phyloP scores from a whole-genome alignment of 495 filamentous ascomycete species.

The Penicillium robsamsonii region DNA sequence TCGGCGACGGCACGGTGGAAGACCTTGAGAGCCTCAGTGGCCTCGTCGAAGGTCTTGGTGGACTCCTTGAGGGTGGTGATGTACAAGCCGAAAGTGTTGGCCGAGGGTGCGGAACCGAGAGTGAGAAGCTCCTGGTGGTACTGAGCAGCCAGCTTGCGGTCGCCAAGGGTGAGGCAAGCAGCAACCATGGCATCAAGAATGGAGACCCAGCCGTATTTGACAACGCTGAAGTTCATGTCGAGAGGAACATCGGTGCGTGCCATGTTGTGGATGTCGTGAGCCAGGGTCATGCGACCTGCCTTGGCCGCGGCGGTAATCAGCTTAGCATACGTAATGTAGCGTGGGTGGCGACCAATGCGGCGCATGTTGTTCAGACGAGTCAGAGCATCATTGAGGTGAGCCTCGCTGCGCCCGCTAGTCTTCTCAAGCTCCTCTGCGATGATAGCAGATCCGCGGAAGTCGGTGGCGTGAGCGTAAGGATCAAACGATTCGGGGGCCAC shows the following conservation, averaged over 20 bases:
- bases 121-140: conserved; percentile 88
- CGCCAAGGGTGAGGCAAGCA: conserved; percentile 81
- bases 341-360: conserved; percentile 82
- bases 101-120: conserved; percentile 85
- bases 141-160: conserved; percentile 71
- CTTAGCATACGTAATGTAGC: conserved; percentile 95
- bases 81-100: conserved; percentile 96
- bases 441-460: conserved; percentile 84
- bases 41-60: conserved; percentile 95
- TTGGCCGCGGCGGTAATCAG: conserved; percentile 88
- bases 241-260: conserved; percentile 84
- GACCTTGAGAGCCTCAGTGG: conserved; percentile 93
- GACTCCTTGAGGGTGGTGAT: conserved; percentile 97
- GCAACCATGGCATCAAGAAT: conserved; percentile 97
- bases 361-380: conserved; percentile 87
- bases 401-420: conserved; percentile 61
- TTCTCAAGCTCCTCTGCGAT: conserved; percentile 86
- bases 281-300: conserved; percentile 71
- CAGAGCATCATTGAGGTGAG: conserved; percentile 77
- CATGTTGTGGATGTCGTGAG: conserved; percentile 82
- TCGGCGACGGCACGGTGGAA: conserved; percentile 93
- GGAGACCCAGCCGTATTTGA: conserved; percentile 90
- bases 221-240: conserved; percentile 73
- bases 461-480: conserved; percentile 83
- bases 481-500: conserved; percentile 77